Evolutionary conservation across 768 basidiomycete species (phyloP).

Genomic region (Lactifluus pinguis): DNA sequence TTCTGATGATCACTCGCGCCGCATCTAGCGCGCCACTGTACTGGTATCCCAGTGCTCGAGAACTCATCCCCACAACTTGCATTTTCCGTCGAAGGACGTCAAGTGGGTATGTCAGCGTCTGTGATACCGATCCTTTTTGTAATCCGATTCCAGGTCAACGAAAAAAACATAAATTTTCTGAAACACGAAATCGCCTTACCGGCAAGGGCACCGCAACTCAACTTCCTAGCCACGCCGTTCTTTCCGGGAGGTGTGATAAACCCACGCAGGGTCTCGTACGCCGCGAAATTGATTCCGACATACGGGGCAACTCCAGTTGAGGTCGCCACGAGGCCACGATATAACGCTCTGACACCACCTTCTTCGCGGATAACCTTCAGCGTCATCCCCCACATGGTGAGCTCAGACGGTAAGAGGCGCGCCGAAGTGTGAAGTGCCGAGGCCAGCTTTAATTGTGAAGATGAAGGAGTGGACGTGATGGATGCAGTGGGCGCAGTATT

Average conservation of each 20-base stretch:
- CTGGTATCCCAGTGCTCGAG: slow-evolving; percentile 45
- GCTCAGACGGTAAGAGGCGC: slow-evolving; percentile 34
- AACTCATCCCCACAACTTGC: slow-evolving; percentile 78
- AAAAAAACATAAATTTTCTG: background rate
- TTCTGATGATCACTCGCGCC: slow-evolving; percentile 51
- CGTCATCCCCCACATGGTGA: slow-evolving; percentile 84
- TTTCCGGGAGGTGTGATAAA: slow-evolving; percentile 77
- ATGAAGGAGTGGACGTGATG: slow-evolving; percentile 19
- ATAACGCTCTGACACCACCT: slow-evolving; percentile 79
- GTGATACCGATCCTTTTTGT: slow-evolving; percentile 71
- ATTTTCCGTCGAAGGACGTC: slow-evolving; percentile 93
- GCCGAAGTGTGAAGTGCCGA: slow-evolving; percentile 54
- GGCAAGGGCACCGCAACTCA: slow-evolving; percentile 80
- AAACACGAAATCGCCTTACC: slow-evolving; percentile 36
- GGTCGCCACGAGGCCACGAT: slow-evolving; percentile 79
- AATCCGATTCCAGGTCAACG: background rate
- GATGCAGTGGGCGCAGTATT: slow-evolving; percentile 20
- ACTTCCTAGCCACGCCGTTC: slow-evolving; percentile 54
- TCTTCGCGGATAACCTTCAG: slow-evolving; percentile 85
- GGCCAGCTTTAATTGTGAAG: slow-evolving; percentile 30
- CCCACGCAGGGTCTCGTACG: slow-evolving; percentile 77
- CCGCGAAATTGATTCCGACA: slow-evolving; percentile 85
- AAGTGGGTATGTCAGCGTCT: slow-evolving; percentile 92
- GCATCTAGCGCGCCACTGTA: slow-evolving; percentile 82
- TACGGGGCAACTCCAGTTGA: slow-evolving; percentile 87